phyloP scores from a whole-genome alignment of 169 alveolate species.

The Plasmodium vivax region DNA sequence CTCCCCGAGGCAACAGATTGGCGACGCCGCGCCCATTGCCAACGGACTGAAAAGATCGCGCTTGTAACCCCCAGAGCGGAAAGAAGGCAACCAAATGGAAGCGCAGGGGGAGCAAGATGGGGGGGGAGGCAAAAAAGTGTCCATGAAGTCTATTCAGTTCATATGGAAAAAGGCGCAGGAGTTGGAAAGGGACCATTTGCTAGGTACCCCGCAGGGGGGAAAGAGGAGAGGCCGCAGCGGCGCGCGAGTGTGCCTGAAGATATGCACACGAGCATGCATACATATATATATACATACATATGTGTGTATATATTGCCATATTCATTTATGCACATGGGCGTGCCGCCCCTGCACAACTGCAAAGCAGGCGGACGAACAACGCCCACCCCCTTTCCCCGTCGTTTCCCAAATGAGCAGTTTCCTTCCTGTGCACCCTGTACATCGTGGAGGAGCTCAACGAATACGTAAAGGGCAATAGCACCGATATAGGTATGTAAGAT shows the following conservation, averaged over 20 bases:
- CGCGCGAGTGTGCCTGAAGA: neutral
- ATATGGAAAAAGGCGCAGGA: constrained; percentile 68
- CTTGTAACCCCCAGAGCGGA: neutral
- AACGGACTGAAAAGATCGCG: neutral
- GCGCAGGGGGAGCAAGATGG: neutral
- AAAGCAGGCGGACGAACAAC: neutral
- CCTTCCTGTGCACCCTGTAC: constrained; percentile 60
- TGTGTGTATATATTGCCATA: neutral
- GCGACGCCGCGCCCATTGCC: neutral
- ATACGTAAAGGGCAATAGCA: constrained; percentile 20
- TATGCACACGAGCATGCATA: neutral
- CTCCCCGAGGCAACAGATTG: neutral
- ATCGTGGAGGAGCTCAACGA: constrained; percentile 62
- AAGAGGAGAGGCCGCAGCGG: neutral
- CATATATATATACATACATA: neutral
- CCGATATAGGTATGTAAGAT: constrained; percentile 50
- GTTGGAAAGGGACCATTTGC: constrained; percentile 54
- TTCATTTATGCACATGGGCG: neutral
- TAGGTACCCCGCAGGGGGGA: constrained; percentile 23
- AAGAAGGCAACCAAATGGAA: neutral
- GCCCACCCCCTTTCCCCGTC: neutral
- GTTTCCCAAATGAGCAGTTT: constrained; percentile 30
- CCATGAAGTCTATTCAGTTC: constrained; percentile 55
- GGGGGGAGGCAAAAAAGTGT: constrained; percentile 4
- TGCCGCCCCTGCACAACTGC: neutral